These are phyloP conservation scores for Diplodia scrobiculata DNA, from an alignment of 2,329 filamentous ascomycete genomes.

Conservation along the genomic window DNA sequence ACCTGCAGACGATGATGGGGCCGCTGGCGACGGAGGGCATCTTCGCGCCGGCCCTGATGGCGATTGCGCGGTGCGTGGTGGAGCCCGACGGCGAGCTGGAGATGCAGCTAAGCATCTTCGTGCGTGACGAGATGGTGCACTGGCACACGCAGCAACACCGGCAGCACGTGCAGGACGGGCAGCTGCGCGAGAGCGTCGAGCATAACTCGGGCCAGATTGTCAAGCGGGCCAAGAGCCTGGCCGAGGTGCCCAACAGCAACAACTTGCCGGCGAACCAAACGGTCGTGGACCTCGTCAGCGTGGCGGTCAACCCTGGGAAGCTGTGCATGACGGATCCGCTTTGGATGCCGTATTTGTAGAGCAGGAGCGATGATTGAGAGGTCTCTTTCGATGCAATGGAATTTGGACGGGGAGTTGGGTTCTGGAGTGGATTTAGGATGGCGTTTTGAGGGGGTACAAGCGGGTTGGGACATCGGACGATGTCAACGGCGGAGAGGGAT, in stretches of 20 bases:
- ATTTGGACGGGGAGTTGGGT: neutral
- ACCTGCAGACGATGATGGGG: constrained; percentile 93
- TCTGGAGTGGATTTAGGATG: neutral
- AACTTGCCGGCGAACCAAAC: constrained; percentile 95
- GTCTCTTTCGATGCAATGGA: too few relatives aligned
- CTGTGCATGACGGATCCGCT: constrained; percentile 84
- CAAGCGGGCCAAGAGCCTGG: constrained; percentile 82
- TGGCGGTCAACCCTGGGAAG: constrained; percentile 88
- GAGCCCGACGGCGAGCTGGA: constrained; percentile 83
- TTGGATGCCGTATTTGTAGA: constrained; percentile 96
- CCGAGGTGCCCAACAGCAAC: constrained; percentile 68
- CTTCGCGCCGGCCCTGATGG: constrained; percentile 93
- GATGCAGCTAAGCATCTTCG: constrained; percentile 90
- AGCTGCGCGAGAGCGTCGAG: constrained; percentile 77
- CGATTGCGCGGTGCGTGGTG: constrained; percentile 88
- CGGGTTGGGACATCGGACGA: neutral
- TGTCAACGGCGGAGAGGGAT: neutral
- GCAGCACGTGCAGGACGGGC: constrained; percentile 56
- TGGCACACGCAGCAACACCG: constrained; percentile 87
- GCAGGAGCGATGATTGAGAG: too few relatives aligned
- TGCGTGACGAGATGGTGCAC: constrained; percentile 96
- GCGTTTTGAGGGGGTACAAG: neutral
- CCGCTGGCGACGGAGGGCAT: constrained; percentile 95
- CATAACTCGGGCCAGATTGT: constrained; percentile 88
- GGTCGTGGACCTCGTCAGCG: constrained; percentile 90